Evolutionary conservation across 208 protist genomes (phyloP), one percentile per base, ranked within the genome.

Genomic region (Trypanosoma rangeli): DNA sequence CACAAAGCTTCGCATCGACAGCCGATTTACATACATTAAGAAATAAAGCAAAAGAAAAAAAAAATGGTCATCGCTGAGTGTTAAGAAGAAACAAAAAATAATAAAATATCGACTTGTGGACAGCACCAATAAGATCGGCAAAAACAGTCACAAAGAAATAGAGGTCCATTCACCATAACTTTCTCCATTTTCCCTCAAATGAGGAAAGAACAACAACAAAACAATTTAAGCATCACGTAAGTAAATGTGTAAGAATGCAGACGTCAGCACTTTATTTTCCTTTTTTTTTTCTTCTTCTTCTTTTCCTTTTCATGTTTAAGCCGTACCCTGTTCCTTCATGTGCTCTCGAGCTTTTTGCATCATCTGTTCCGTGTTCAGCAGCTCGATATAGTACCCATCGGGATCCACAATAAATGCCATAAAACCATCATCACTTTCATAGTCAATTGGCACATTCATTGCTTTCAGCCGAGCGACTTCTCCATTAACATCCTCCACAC

Each of bases 391-490:
- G 73, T 96, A 94, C 55, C 84, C 86, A 61, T 96, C 88, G 18
- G 91, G 91, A 68, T 94, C 91, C 22, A 88, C 74, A 13, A 96
- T 81, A 60, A 94, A 96, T 0, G 84, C 85, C 85, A 96, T 96
- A 68, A 93, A 92, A 42, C 87, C 87, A 13, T 68, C 62, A 0
- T 83, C 81, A 33, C 87, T 81, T 50, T 93, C 85, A 76, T 93
- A 95, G 63, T 91, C 85, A 42, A 93, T 66, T 1, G 83, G 76
- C 0, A 92, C 77, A 50, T 86, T 73, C 53, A 83, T 73, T 60
- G 68, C 28, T 26, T 77, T 76, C 57, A 93, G 73, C 9, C 83
- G 67, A 0, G 63, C 75, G 26, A 92, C 70, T 15, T 84, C 31
- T 35, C 52, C 54, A 60, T 84, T 87, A 39, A 94, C 81, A 54